Evolutionary conservation across 2,329 filamentous ascomycete genomes (phyloP).

Genomic region (Colletotrichum navitas): DNA sequence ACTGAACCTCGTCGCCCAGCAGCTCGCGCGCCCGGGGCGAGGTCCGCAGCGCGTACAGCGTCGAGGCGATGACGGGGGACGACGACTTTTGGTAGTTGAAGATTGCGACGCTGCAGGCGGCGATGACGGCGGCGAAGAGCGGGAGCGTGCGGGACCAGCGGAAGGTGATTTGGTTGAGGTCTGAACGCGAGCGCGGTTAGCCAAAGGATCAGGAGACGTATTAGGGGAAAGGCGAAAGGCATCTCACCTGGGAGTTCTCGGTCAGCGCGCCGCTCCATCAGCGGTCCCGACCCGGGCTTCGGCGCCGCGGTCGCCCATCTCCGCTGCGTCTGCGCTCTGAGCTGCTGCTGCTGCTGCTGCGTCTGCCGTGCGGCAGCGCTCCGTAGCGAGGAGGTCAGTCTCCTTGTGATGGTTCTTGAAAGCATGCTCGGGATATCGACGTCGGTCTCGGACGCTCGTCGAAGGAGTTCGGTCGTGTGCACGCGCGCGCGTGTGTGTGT

Average conservation of each 20-base stretch:
- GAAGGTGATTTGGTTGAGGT: slow-evolving; percentile 60
- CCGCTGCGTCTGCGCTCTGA: slow-evolving; percentile 51
- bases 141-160: slow-evolving; percentile 82
- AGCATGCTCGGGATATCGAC: slow-evolving; percentile 18
- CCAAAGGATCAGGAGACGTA: neutral
- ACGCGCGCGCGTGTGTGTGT: neutral
- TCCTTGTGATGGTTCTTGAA: slow-evolving; percentile 36
- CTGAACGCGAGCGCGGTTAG: slow-evolving; percentile 44
- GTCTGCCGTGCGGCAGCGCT: slow-evolving; percentile 21
- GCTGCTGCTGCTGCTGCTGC: slow-evolving; percentile 21
- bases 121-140: slow-evolving; percentile 81
- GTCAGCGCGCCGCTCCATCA: slow-evolving; percentile 75
- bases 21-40: slow-evolving; percentile 79
- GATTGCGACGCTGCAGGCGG: slow-evolving; percentile 82
- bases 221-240: slow-evolving; percentile 12
- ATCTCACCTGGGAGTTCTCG: slow-evolving; percentile 73
- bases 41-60: slow-evolving; percentile 91
- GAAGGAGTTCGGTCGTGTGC: neutral
- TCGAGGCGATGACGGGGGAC: slow-evolving; percentile 87
- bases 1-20: slow-evolving; percentile 90
- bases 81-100: slow-evolving; percentile 99
- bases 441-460: neutral
- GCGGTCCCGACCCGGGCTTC: slow-evolving; percentile 69
- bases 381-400: slow-evolving; percentile 34
- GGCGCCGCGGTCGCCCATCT: slow-evolving; percentile 67